Evolutionary conservation across 2,329 filamentous ascomycete species (phyloP).

Genomic region (Ascochyta fabae): DNA sequence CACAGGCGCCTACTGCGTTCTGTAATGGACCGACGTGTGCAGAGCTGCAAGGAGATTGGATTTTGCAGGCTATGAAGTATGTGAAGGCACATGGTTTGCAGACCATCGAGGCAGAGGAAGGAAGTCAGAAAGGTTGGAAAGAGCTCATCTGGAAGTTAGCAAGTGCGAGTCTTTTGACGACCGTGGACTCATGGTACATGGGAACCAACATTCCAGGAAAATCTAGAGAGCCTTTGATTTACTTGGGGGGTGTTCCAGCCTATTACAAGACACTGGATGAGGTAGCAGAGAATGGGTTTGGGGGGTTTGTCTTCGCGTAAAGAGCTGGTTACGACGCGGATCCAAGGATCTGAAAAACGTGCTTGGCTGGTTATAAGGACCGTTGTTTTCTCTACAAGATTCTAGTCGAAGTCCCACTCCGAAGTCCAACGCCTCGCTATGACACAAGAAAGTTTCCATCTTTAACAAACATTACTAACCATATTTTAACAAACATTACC

Average conservation of each 20-base stretch:
- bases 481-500: too few species aligned
- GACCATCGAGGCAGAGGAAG: slow-evolving; percentile 58
- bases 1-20: slow-evolving; percentile 64
- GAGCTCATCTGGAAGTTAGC: slow-evolving; percentile 56
- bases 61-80: slow-evolving; percentile 58
- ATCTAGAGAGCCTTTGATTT: slow-evolving; percentile 60
- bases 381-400: too few species aligned
- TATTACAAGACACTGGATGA: slow-evolving; percentile 32
- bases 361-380: too few species aligned
- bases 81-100: slow-evolving; percentile 56
- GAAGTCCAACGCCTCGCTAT: too few species aligned
- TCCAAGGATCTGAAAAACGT: too few species aligned
- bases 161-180: slow-evolving; percentile 58
- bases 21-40: slow-evolving; percentile 63
- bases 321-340: too few species aligned
- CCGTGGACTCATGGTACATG: slow-evolving; percentile 61
- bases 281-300: slow-evolving; percentile 21
- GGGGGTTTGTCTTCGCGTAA: slow-evolving; percentile 22
- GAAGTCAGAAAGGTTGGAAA: slow-evolving; percentile 59
- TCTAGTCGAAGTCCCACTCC: too few species aligned
- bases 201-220: slow-evolving; percentile 64
- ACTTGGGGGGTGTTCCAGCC: slow-evolving; percentile 43
- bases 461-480: too few species aligned
- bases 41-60: slow-evolving; percentile 65
- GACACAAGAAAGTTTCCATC: too few species aligned